Base-by-base conservation (phyloP, 129 eudicot species). In the Rutidosis leptorrhynchoides region DNA sequence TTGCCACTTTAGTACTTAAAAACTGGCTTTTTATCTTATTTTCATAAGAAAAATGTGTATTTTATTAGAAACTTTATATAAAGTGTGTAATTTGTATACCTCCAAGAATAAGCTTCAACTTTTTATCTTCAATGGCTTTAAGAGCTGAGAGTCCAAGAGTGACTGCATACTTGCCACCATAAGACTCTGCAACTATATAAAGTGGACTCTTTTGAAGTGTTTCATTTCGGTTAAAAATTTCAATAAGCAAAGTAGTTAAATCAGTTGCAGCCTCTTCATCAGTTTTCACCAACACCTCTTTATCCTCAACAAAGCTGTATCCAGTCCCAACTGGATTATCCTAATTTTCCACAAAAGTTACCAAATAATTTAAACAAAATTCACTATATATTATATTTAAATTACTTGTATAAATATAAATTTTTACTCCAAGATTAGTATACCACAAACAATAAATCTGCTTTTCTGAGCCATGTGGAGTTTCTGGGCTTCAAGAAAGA, bases 391-490 rank as follows among this genome's bases (percentile, higher is more conserved):
- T n/a, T n/a, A n/a, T n/a, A n/a, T n/a, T n/a, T n/a, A n/a, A n/a
- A n/a, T n/a, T n/a, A n/a, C n/a, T n/a, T n/a, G n/a, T n/a, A n/a
- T n/a, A n/a, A n/a, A n/a, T n/a, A n/a, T n/a, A n/a, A n/a, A n/a
- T n/a, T n/a, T n/a, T n/a, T 5, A 1, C 3, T 1, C 4, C 2
- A 52, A 8, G n/a, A 67, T 54, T 11, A 52, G 29, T 75, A 73
- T 37, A 90, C 97, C 88, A 87, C 96, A 87, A 91, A 91, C 62
- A 91, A 79, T 30, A 91, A 88, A 78, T 91, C 97, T 71, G 96
- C 94, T 55, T 74, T 78, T 35, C 48, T 70, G 68, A 91, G 64
- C 97, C 97, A 91, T 49, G 97, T 91, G 22, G 97, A 85, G 75
- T 91, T 91, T 79, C 97, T 83, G 11, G 94, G 97, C 72, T 79